These are phyloP conservation scores for Cercospora janseana DNA, from an alignment of 2,329 filamentous ascomycete genomes.

Conservation along the genomic window DNA sequence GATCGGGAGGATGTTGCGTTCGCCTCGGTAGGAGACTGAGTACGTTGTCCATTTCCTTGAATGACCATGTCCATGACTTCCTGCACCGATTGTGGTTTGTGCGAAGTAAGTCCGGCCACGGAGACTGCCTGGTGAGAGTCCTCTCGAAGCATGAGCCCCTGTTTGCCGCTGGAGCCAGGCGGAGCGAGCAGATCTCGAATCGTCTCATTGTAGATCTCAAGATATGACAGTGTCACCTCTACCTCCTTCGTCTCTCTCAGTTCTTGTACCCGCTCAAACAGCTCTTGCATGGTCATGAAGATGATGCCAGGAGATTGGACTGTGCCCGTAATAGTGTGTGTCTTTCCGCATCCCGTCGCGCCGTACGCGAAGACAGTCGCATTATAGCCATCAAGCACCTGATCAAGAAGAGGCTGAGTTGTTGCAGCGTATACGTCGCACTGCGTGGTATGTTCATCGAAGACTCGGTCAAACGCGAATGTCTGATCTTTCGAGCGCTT, in stretches of 20 bases:
- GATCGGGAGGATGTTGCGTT: constrained; percentile 97
- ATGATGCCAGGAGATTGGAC: constrained; percentile 93
- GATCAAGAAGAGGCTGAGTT: constrained; percentile 85
- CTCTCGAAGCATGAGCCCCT: constrained; percentile 86
- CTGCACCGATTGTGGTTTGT: constrained; percentile 84
- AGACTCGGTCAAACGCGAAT: constrained; percentile 93
- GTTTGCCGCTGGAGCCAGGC: constrained; percentile 72
- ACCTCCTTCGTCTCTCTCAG: constrained; percentile 80
- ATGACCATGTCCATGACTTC: constrained; percentile 99
- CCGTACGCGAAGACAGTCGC: constrained; percentile 98
- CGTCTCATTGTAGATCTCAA: constrained; percentile 99
- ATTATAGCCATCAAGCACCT: constrained; percentile 95
- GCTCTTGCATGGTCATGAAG: constrained; percentile 97
- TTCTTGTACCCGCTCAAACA: constrained; percentile 95
- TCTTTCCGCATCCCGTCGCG: constrained; percentile 96
- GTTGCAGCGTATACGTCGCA: constrained; percentile 94
- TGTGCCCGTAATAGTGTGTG: constrained; percentile 90
- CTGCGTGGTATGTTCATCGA: constrained; percentile 91
- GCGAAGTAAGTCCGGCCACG: constrained; percentile 84
- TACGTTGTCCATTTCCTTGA: constrained; percentile 87
- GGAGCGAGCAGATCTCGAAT: constrained; percentile 93
- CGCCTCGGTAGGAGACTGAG: constrained; percentile 93
- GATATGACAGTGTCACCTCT: constrained; percentile 87
- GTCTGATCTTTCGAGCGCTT: constrained; percentile 97
- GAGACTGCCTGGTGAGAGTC: constrained; percentile 92